A percentile compares a stretch with the other conserved stretches of the same genome.
Conservation (phyloP, 768 basidiomycete genomes). For the Boletus fagicola region DNA sequence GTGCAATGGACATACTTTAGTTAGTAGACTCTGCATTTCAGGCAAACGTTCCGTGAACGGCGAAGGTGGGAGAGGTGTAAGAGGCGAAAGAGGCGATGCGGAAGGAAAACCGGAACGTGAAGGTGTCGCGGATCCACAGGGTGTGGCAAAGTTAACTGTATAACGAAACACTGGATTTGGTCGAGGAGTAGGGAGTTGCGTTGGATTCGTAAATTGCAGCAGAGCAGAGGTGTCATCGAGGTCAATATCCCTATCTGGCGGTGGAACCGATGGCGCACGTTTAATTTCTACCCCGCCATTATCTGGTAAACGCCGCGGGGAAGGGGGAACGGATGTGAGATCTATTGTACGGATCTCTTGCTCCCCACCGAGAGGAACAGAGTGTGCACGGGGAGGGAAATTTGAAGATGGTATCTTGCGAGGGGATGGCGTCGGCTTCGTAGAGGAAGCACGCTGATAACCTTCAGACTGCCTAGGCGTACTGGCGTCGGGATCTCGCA, state of each 20-base stretch:
- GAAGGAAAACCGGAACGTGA: background rate
- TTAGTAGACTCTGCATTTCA: constrained; percentile 11
- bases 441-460: constrained; percentile 23
- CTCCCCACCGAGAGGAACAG: constrained; percentile 28
- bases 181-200: constrained; percentile 5
- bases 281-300: constrained; percentile 21
- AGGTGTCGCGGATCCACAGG: constrained; percentile 9
- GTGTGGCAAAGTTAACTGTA: constrained; percentile 32
- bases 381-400: constrained; percentile 27
- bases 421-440: constrained; percentile 20
- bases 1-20: constrained; percentile 19
- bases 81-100: constrained; percentile 37
- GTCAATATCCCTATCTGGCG: constrained; percentile 25
- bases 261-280: constrained; percentile 28
- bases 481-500: constrained; percentile 19
- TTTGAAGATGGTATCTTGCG: constrained; percentile 5
- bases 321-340: constrained; percentile 23
- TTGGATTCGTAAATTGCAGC: constrained; percentile 24
- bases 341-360: constrained; percentile 18
- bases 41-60: constrained; percentile 28
- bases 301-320: constrained; percentile 28
- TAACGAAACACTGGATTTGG: constrained; percentile 15
- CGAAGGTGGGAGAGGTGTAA: constrained; percentile 54
- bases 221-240: constrained; percentile 12
- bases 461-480: constrained; percentile 1